Conservation (phyloP, 1,284 basidiomycete species). For the Malassezia arunalokei region DNA sequence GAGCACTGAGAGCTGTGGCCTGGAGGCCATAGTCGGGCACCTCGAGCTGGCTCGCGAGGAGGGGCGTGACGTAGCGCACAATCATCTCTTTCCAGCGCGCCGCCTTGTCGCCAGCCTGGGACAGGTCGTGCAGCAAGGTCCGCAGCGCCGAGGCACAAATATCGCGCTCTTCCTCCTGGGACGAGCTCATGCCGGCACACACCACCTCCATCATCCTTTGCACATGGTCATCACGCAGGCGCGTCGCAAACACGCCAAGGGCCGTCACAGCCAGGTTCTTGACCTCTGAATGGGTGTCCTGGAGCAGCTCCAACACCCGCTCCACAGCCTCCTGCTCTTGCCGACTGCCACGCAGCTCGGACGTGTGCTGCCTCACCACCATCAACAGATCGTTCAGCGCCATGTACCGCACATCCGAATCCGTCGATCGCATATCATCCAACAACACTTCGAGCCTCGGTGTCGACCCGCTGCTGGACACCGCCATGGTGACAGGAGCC, state of each 20-base stretch:
- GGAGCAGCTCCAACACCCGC: slow-evolving; percentile 68
- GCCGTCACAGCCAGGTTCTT: slow-evolving; percentile 95
- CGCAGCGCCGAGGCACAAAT: slow-evolving; percentile 57
- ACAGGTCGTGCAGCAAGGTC: slow-evolving; percentile 1
- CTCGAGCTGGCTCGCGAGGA: slow-evolving; percentile 52
- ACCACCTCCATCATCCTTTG: slow-evolving; percentile 73
- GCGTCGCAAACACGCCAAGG: slow-evolving; percentile 72
- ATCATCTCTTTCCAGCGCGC: background rate
- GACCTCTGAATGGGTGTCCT: slow-evolving; percentile 91
- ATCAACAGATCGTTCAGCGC: slow-evolving; percentile 35
- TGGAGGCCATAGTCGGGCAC: background rate
- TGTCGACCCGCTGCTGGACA: slow-evolving; percentile 3
- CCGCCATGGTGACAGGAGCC: slow-evolving; percentile 1
- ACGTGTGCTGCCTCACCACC: background rate
- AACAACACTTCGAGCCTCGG: slow-evolving; percentile 16
- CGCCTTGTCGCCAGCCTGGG: background rate
- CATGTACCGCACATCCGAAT: slow-evolving; percentile 42
- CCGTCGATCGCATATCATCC: slow-evolving; percentile 34
- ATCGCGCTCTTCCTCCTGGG: slow-evolving; percentile 80
- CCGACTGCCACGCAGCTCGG: no score
- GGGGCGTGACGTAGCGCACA: slow-evolving; percentile 1
- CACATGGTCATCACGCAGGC: slow-evolving; percentile 68
- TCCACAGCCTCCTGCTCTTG: slow-evolving; percentile 48
- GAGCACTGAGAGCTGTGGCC: slow-evolving; percentile 1
- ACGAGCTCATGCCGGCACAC: slow-evolving; percentile 67